These are phyloP conservation scores for Nakaseomyces kungkrabaensis DNA, from an alignment of 1,139 yeast genomes.

Conservation along the genomic window DNA sequence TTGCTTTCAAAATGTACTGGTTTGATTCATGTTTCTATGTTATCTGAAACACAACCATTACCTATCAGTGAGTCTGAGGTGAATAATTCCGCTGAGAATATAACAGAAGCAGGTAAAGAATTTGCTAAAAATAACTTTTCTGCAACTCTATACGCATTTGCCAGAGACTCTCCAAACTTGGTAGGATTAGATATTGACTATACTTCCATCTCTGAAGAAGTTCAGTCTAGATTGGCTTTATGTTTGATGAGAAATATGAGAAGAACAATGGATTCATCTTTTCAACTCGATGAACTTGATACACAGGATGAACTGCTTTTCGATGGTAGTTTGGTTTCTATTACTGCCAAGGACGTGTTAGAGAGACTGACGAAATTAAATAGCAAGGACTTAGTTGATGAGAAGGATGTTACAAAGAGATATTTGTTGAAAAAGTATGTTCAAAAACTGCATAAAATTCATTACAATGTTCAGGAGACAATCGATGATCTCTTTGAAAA, in stretches of 20 bases:
- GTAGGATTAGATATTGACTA: conserved; percentile 65
- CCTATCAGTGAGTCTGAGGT: not conserved
- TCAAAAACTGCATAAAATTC: conserved; percentile 40
- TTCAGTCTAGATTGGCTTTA: conserved; percentile 67
- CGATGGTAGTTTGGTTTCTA: conserved; percentile 46
- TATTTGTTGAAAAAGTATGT: conserved; percentile 37
- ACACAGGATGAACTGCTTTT: conserved; percentile 38
- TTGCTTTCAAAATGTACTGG: conserved; percentile 56
- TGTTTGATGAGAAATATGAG: conserved; percentile 80
- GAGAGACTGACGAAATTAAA: conserved; percentile 23
- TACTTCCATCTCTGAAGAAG: conserved; percentile 52
- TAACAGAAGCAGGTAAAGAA: not conserved
- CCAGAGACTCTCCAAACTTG: conserved; percentile 51
- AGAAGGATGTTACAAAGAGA: conserved; percentile 32
- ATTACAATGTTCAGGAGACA: conserved; percentile 46
- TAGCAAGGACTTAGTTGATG: conserved; percentile 16
- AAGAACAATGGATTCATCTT: conserved; percentile 38
- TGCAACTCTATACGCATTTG: conserved; percentile 62
- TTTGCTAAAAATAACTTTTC: conserved; percentile 34
- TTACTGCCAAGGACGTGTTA: conserved; percentile 51
- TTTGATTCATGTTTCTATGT: conserved; percentile 60
- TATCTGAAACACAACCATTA: conserved; percentile 15
- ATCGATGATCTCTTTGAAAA: conserved; percentile 50
- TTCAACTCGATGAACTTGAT: conserved; percentile 23
- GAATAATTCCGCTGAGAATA: not conserved